Conservation (phyloP, 805 yeast species). For the Kregervanrija fluxuum region DNA sequence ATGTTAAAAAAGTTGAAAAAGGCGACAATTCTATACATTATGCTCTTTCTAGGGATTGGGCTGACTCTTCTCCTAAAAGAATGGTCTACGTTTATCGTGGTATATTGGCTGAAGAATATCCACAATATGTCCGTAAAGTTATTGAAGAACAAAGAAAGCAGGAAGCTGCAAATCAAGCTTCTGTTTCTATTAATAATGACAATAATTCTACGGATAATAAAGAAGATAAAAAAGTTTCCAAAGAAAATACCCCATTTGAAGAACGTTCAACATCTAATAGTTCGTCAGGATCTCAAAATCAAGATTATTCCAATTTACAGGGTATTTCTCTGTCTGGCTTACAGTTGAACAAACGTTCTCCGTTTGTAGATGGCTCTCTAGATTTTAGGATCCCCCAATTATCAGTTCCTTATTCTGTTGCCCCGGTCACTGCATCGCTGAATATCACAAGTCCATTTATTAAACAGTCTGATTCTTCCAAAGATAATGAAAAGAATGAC, state of each 20-base stretch:
- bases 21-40: slow-evolving; percentile 69
- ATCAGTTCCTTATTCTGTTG: slow-evolving; percentile 64
- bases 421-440: slow-evolving; percentile 71
- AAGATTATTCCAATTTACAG: slow-evolving; percentile 7
- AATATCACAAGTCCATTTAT: slow-evolving; percentile 9
- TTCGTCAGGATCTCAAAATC: slow-evolving; percentile 3
- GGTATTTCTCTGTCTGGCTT: slow-evolving; percentile 24
- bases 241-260: slow-evolving; percentile 5
- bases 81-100: slow-evolving; percentile 88
- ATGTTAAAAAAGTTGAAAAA: slow-evolving; percentile 73
- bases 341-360: slow-evolving; percentile 20
- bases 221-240: slow-evolving; percentile 4
- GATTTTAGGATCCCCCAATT: slow-evolving; percentile 28
- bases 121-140: slow-evolving; percentile 59
- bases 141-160: slow-evolving; percentile 43
- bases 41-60: slow-evolving; percentile 83
- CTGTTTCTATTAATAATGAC: not conserved
- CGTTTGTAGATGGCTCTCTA: slow-evolving; percentile 25
- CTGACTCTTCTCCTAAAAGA: slow-evolving; percentile 81
- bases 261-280: slow-evolving; percentile 8
- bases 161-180: slow-evolving; percentile 14
- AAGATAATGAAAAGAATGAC: too few relatives aligned
- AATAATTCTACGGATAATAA: slow-evolving; percentile 2
- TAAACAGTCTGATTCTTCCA: too few relatives aligned
- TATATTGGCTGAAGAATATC: slow-evolving; percentile 65